Evolutionary conservation across 768 basidiomycete species (phyloP), one percentile per base, ranked within the genome.

Genomic region (Panaeolus papilionaceus): DNA sequence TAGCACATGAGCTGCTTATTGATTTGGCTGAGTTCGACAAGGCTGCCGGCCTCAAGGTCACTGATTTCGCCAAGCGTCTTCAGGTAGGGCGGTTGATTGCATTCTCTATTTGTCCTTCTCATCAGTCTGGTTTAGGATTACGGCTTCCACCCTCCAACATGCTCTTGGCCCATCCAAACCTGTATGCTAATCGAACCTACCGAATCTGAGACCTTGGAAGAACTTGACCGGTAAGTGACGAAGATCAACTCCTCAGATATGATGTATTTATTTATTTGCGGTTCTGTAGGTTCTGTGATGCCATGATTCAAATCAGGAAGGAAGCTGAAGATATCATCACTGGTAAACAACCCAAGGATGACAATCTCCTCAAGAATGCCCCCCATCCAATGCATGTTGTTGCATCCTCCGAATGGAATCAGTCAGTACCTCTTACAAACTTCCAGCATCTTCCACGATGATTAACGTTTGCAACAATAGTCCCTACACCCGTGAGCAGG

Each of bases 161-260:
- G 95, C 78, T 96, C 96, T 6, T 99, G 98, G 98, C 98, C 98
- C 6, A 96, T 94, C 70, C 91, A 94, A 20, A 98, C 97, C 1
- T 96, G 93, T 74, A 98, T 98, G 94, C 85, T 98, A 64, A 98
- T 98, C 69, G 97, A 99, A 79, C 97, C 97, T 6, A 99, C 97
- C 2, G 97, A 99, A 78, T 96, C 94, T 0, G 97, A 99, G 80
- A 89, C 93, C 0, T 84, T 98, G 37, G 92, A 96, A 68, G 97
- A 98, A 77, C 87, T 99, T 64, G 95, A 99, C 74, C 87, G 91
- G 89, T 93, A 68, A 61, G 80, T 71, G 26, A 26, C 18, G 9
- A 51, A 20, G 18, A 3, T 51, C 20, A 12, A 47, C 2, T 33
- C 20, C 64, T 67, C 12, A 47, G 33, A 0, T 62, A 47, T 16